Conservation (phyloP, 202 grass and related monocot genomes). For the Hordeum pubiflorum region DNA sequence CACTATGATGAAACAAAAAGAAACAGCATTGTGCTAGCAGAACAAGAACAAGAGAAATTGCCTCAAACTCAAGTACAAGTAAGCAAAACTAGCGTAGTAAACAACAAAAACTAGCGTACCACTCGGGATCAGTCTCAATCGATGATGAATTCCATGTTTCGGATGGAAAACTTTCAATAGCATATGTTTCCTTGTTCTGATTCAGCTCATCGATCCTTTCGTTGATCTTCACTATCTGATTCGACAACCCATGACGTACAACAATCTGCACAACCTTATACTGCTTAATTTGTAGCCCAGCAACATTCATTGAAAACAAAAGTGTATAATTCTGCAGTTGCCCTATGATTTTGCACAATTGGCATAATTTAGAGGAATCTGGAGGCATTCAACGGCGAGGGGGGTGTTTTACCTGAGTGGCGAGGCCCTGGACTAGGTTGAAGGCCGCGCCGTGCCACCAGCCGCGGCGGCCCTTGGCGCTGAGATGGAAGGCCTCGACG, state of each 20-base stretch:
- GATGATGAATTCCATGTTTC: constrained; percentile 38
- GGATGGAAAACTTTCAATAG: constrained; percentile 36
- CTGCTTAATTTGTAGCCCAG: no score
- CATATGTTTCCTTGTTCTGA: constrained; percentile 40
- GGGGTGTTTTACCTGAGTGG: not conserved
- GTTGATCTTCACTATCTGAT: constrained; percentile 39
- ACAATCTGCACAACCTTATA: constrained; percentile 14
- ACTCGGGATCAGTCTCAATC: constrained; percentile 14
- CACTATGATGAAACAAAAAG: not conserved
- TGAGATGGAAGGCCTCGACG: constrained; percentile 20
- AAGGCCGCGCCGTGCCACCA: constrained; percentile 20
- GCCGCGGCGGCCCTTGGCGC: constrained; percentile 11
- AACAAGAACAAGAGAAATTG: not conserved
- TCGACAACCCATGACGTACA: constrained; percentile 37
- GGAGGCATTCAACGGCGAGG: not conserved
- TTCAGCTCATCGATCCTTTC: constrained; percentile 45
- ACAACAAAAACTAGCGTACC: not conserved
- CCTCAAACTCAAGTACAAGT: not conserved
- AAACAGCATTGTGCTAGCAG: not conserved
- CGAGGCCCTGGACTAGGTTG: constrained; percentile 18
- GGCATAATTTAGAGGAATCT: not conserved
- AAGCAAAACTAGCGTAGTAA: not conserved
- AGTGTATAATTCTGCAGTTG: no score
- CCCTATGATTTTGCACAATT: not conserved
- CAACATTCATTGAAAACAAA: no score